Evolutionary conservation across 495 filamentous ascomycete species (phyloP), one percentile per base, ranked within the genome.

Genomic region (Margaritispora aquatica): DNA sequence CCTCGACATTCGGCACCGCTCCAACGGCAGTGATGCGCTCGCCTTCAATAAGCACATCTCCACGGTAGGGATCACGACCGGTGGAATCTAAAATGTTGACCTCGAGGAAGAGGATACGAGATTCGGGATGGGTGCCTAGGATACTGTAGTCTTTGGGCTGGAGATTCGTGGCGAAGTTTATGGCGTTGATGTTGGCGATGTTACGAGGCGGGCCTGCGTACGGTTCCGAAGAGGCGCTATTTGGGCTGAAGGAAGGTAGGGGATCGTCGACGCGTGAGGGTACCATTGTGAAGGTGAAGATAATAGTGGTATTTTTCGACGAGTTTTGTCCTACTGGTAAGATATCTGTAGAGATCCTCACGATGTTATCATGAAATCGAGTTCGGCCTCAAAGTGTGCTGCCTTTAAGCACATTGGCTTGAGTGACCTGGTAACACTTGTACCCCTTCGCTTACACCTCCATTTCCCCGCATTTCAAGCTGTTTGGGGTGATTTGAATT

Each of bases 41-140:
- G 23, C 71, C 69, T 65, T 72, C 63, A 27, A 81, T 74, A 15
- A 78, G 67, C 0, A 81, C 75, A 65, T 79, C 75, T 8, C 78
- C 78, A n/a, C 57, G 64, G 60, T 78, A 81, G 0, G 76, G 74
- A 17, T 73, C 70, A 7, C 57, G 48, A 2, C 77, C 78, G 20
- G 76, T 78, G 8, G 73, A 74, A 48, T 81, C 78, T 0, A 81
- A 57, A 38, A 81, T 78, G n/a, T 74, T 71, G 11, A 80, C 77
- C 61, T 80, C 71, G 19, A 66, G 58, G 48, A 81, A 73, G 1
- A 81, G 65, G 20, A 79, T 70, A 50, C 66, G 72, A 22, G 73
- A 73, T 7, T 71, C 58, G 2, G 68, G 54, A 52, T 64, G 59
- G 1, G 75, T 77, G 15, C 74, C 74, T 23, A 65, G 61, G 9